These are phyloP conservation scores for Phytophthora aleatoria DNA, from an alignment of 352 stramenopile species.

Conservation along the genomic window DNA sequence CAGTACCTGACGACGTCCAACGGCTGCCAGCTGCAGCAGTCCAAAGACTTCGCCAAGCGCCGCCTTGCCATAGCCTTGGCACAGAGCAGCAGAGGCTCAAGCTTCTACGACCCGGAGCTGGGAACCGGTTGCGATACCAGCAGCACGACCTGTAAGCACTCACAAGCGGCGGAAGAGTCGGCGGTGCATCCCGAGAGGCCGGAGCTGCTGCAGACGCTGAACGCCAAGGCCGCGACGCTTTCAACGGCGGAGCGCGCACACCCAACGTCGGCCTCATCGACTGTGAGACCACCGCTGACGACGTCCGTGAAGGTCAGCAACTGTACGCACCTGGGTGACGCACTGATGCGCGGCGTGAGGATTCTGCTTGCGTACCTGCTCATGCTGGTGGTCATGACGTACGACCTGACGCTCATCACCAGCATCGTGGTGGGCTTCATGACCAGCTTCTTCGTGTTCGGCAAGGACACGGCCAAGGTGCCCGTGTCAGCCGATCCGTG, in stretches of 20 bases:
- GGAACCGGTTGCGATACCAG: slow-evolving; percentile 9
- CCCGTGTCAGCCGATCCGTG: slow-evolving; percentile 72
- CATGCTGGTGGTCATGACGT: slow-evolving; percentile 85
- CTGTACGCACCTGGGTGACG: slow-evolving; percentile 62
- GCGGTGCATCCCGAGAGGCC: slow-evolving; percentile 28
- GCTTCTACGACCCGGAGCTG: slow-evolving; percentile 45
- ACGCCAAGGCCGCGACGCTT: slow-evolving; percentile 22
- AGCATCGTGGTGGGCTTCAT: slow-evolving; percentile 73
- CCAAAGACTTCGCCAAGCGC: slow-evolving; percentile 46
- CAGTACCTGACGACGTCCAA: slow-evolving; percentile 61
- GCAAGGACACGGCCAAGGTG: slow-evolving; percentile 73
- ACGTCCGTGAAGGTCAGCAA: slow-evolving; percentile 52
- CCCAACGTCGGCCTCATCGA: slow-evolving; percentile 9
- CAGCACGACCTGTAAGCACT: slow-evolving; percentile 11
- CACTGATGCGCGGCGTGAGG: slow-evolving; percentile 60
- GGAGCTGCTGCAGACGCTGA: slow-evolving; percentile 11
- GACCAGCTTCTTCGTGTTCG: slow-evolving; percentile 69
- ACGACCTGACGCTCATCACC: slow-evolving; percentile 63
- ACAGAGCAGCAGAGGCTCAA: background rate
- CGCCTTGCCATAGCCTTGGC: slow-evolving; percentile 7
- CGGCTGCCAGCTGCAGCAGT: slow-evolving; percentile 49
- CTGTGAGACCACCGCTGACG: background rate
- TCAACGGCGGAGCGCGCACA: slow-evolving; percentile 13
- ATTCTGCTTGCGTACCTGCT: slow-evolving; percentile 81
- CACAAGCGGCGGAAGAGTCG: slow-evolving; percentile 19